Evolutionary conservation across 495 filamentous ascomycete species (phyloP).

Genomic region (Aspergillus hancockii): DNA sequence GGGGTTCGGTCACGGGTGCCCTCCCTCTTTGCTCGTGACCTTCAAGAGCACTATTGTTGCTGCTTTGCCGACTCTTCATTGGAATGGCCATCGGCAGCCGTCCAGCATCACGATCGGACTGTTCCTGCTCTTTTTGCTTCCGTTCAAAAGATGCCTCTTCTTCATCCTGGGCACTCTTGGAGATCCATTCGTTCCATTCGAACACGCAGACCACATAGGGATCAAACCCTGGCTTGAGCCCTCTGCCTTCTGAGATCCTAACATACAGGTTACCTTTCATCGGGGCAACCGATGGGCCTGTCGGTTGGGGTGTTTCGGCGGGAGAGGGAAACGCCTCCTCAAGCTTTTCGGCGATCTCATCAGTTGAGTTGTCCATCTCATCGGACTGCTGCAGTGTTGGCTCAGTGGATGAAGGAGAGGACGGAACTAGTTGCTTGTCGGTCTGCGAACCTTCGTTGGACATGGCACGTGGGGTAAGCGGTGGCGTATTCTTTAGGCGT

Average conservation of each 20-base stretch:
- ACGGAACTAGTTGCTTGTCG: slow-evolving; percentile 36
- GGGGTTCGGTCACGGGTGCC: slow-evolving; percentile 78
- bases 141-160: slow-evolving; percentile 40
- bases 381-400: slow-evolving; percentile 25
- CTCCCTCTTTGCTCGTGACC: slow-evolving; percentile 65
- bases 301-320: slow-evolving; percentile 35
- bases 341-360: slow-evolving; percentile 44
- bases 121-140: slow-evolving; percentile 51
- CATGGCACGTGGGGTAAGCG: slow-evolving; percentile 82
- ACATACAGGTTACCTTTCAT: slow-evolving; percentile 89
- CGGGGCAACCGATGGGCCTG: slow-evolving; percentile 64
- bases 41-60: slow-evolving; percentile 79
- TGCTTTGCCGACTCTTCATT: slow-evolving; percentile 93
- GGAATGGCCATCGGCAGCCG: slow-evolving; percentile 90
- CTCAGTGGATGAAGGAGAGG: slow-evolving; percentile 30
- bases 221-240: slow-evolving; percentile 75
- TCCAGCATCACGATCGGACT: slow-evolving; percentile 72
- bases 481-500: slow-evolving; percentile 81
- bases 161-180: slow-evolving; percentile 70
- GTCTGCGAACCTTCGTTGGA: slow-evolving; percentile 59
- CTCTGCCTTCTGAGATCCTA: slow-evolving; percentile 80
- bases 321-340: slow-evolving; percentile 45
- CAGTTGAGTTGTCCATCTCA: slow-evolving; percentile 33
- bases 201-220: slow-evolving; percentile 97
- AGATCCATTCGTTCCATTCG: slow-evolving; percentile 94